Base-by-base conservation (phyloP, 2,329 filamentous ascomycete genomes). In the Erysiphe neolycopersici region DNA sequence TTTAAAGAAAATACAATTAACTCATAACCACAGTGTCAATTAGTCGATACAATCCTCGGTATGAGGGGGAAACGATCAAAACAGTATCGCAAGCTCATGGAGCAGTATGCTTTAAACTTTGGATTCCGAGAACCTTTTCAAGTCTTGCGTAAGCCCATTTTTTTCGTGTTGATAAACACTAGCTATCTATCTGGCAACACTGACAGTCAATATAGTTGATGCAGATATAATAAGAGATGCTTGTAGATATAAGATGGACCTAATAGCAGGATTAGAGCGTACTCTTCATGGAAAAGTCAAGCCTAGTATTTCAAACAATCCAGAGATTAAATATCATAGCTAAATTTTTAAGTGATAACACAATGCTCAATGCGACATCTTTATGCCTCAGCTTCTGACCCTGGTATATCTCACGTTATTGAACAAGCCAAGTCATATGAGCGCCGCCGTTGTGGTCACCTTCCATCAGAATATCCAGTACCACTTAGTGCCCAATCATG, bases 61-160 rank as follows among this genome's bases (percentile, higher is more conserved):
- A 79, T 78, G 71, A 67, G 73, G 54, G 74, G 73, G 44, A 81
- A 80, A 61, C 66, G 72, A 47, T 68, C 65, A 37, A 77, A 80
- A 61, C 75, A 78, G 54, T 84, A 83, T 59, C 73, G 76, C 57
- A 94, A 94, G 73, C 74, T 94, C 55, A 91, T 98, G 76, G 77
- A 83, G 61, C 78, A 87, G 57, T 93, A 85, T 68, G 74, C 76
- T 56, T 69, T 87, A 59, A 76, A 74, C 47, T 94, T 92, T 58
- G 78, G 79, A 47, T 94, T 94, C 60, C 81, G 85, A 52, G 80
- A 89, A 62, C 84, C 89, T 11, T 95, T 94, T 62, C 89, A 95
- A 63, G 77, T 92, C 43, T 65, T 93, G 38, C 66, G 73, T 78
- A 63, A 46, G 64, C 30, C 43, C n/a, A n/a, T 1, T 17, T 38